A percentile compares a stretch with the other conserved stretches of the same genome.
Conservation (phyloP, 352 stramenopile genomes). For the Phytopythium litorale region DNA sequence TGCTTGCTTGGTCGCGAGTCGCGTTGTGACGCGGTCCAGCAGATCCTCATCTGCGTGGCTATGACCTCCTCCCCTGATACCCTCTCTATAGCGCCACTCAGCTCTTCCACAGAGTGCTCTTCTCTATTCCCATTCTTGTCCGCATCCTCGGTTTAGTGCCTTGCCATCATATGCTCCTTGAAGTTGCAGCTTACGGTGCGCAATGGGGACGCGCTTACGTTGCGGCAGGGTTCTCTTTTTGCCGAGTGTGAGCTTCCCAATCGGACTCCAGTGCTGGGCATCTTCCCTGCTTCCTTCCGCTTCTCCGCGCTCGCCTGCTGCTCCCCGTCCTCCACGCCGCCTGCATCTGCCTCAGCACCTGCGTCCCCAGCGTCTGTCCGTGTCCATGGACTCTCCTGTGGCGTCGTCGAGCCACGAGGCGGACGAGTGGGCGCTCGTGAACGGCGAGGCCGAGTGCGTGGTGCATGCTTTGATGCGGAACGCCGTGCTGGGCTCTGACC, state of each 20-base stretch:
- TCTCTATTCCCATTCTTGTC: background rate
- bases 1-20: conserved; percentile 2
- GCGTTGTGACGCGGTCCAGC: background rate
- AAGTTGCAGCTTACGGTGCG: conserved; percentile 1
- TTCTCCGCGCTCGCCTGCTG: background rate
- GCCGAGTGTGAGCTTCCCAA: background rate
- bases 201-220: background rate
- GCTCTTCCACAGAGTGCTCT: background rate
- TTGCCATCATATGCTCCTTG: background rate
- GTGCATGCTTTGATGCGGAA: background rate
- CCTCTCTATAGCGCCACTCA: background rate
- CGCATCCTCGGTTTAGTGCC: background rate
- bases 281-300: background rate
- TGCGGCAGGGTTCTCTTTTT: conserved; percentile 1
- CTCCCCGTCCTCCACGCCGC: background rate
- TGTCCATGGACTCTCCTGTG: background rate
- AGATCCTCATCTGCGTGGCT: background rate
- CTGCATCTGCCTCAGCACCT: background rate
- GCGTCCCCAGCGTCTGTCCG: too few relatives aligned
- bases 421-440: conserved; percentile 71
- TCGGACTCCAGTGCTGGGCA: too few relatives aligned
- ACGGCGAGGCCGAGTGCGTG: conserved; percentile 63
- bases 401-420: conserved; percentile 7
- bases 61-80: background rate
- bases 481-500: too few relatives aligned